Conservation (phyloP, 352 stramenopile genomes). For the Pythium apleroticum region DNA sequence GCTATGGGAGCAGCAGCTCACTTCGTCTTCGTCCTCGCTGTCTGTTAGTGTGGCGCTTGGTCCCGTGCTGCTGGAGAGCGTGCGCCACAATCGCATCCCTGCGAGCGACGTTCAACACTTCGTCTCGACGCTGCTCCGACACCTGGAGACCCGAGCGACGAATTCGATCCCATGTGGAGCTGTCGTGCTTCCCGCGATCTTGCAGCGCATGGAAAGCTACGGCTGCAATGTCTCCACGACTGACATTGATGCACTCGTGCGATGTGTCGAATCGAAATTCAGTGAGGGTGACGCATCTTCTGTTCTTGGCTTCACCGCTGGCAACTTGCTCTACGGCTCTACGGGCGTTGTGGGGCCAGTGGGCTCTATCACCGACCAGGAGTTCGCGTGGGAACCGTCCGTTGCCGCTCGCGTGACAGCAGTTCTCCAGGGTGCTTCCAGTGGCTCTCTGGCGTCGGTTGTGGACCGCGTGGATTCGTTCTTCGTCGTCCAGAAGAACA, state of each 20-base stretch:
- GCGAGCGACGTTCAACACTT: slow-evolving; percentile 10
- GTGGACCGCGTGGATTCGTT: slow-evolving; percentile 13
- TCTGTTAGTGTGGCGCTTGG: slow-evolving; percentile 9
- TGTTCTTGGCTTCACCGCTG: not conserved
- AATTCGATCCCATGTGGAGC: not conserved
- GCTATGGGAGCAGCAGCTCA: slow-evolving; percentile 4
- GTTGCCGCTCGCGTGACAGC: not conserved
- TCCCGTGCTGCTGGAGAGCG: slow-evolving; percentile 12
- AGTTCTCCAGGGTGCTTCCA: not conserved
- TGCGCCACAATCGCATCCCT: slow-evolving; percentile 3
- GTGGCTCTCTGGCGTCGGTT: not conserved
- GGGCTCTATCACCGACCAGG: not conserved
- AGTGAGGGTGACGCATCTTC: not conserved
- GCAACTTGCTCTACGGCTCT: slow-evolving; percentile 10
- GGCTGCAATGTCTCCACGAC: not conserved
- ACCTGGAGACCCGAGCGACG: not conserved
- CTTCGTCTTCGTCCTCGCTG: not conserved
- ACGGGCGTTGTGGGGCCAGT: not conserved
- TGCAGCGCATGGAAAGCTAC: slow-evolving; percentile 1
- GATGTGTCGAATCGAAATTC: not conserved
- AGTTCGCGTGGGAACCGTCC: slow-evolving; percentile 11
- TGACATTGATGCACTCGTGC: not conserved
- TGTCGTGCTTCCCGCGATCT: slow-evolving; percentile 1
- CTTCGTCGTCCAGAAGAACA: slow-evolving; percentile 22
- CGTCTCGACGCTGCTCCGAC: slow-evolving; percentile 1